Conservation (phyloP, 164 flowering plant species). For the Kingdonia uniflora region DNA sequence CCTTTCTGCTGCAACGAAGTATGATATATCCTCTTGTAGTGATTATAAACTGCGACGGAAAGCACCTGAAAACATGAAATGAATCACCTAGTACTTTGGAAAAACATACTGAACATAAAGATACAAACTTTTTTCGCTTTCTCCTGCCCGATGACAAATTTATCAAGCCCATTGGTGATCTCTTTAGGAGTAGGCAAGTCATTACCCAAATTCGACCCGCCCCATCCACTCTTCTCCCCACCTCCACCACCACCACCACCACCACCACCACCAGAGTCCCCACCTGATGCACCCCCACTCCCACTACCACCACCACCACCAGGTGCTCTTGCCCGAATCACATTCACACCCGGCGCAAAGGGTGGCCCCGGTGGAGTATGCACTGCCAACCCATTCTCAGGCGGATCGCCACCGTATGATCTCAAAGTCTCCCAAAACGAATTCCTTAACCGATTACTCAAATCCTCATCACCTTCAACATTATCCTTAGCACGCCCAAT, state of each 20-base stretch:
- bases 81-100: too few relatives aligned
- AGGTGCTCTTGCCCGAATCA: conserved; percentile 34
- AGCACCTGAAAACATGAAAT: conserved; percentile 50
- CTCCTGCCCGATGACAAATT: conserved; percentile 88
- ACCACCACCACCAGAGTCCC: not conserved
- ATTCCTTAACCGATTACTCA: conserved; percentile 26
- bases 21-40: conserved; percentile 79
- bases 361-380: conserved; percentile 81
- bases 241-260: conserved; percentile 16
- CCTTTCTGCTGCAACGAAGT: conserved; percentile 52
- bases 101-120: not conserved
- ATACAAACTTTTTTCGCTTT: conserved; percentile 75
- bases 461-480: conserved; percentile 14
- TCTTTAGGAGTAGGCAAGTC: conserved; percentile 93
- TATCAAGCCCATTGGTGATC: conserved; percentile 83
- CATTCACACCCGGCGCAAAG: conserved; percentile 61
- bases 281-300: not conserved
- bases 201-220: conserved; percentile 76
- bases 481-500: conserved; percentile 37
- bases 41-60: conserved; percentile 93
- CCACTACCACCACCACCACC: conserved; percentile 11
- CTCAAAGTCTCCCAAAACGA: conserved; percentile 73
- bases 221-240: conserved; percentile 55
- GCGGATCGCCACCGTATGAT: conserved; percentile 50
- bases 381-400: conserved; percentile 74